These are phyloP conservation scores for Microdochium bolleyi DNA, from an alignment of 2,329 filamentous ascomycete genomes.

Conservation along the genomic window DNA sequence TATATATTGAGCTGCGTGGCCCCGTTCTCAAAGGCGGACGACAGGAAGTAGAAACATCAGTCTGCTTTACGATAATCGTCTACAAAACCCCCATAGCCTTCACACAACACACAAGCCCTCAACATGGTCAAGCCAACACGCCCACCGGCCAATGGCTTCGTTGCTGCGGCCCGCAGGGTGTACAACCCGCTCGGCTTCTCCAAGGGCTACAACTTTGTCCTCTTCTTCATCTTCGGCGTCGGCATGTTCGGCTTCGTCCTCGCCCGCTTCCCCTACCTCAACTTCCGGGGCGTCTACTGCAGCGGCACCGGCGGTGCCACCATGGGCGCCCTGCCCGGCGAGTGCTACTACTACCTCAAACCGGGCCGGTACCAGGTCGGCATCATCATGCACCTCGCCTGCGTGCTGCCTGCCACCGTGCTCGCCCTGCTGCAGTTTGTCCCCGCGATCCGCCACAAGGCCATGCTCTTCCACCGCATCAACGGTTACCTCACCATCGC, in stretches of 20 bases:
- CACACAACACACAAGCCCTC: background rate
- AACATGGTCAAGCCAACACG: background rate
- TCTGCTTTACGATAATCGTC: no score
- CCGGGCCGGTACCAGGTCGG: slow-evolving; percentile 22
- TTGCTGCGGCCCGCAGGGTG: slow-evolving; percentile 19
- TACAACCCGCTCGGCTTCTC: slow-evolving; percentile 44
- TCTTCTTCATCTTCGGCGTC: slow-evolving; percentile 42
- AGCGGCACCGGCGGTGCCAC: slow-evolving; percentile 2
- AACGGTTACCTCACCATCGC: slow-evolving; percentile 48
- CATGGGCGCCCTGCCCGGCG: slow-evolving; percentile 20
- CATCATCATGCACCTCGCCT: slow-evolving; percentile 35
- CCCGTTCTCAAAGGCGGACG: no score
- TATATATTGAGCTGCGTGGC: no score
- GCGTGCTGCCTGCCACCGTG: slow-evolving; percentile 34
- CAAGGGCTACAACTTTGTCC: slow-evolving; percentile 47
- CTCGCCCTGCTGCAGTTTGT: slow-evolving; percentile 40
- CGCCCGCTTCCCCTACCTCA: slow-evolving; percentile 37
- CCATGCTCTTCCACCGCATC: slow-evolving; percentile 48
- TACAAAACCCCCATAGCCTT: no score
- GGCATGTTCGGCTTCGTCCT: slow-evolving; percentile 38
- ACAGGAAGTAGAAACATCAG: no score
- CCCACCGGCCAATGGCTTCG: slow-evolving; percentile 4
- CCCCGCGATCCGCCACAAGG: slow-evolving; percentile 35
- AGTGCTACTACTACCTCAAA: slow-evolving; percentile 30
- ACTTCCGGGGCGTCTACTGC: slow-evolving; percentile 32